A percentile compares a stretch with the other conserved stretches of the same genome.
phyloP scores from a whole-genome alignment of 75 land plant species.

The Isoetes taiwanensis region DNA sequence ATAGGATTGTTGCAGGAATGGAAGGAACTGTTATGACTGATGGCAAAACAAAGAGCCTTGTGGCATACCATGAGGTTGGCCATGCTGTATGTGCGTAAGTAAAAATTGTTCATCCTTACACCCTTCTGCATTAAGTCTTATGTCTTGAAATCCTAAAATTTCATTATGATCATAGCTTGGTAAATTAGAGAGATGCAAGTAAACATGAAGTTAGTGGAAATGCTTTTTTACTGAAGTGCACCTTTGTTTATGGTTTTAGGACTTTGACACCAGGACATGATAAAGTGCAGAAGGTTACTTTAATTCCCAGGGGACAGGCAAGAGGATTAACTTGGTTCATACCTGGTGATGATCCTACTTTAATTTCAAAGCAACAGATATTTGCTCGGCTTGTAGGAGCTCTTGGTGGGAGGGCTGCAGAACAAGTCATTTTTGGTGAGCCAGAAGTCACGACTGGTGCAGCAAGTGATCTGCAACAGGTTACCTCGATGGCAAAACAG shows the following conservation, averaged over 20 bases:
- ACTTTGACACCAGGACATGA: conserved; percentile 97
- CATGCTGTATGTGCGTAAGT: conserved; percentile 94
- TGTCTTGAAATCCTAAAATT: background rate
- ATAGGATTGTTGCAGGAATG: conserved; percentile 99
- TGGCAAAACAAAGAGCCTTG: conserved; percentile 94
- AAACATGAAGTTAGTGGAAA: background rate
- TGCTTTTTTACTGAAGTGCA: background rate
- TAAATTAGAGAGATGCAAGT: background rate
- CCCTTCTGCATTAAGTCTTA: background rate
- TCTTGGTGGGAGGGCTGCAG: conserved; percentile 93
- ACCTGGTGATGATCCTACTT: conserved; percentile 84
- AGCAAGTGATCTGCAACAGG: conserved; percentile 89
- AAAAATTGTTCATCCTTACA: background rate
- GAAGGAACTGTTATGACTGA: conserved; percentile 99
- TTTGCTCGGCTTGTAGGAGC: conserved; percentile 97
- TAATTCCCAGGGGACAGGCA: conserved; percentile 91
- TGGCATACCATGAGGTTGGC: conserved; percentile 98
- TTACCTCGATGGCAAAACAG: conserved; percentile 90
- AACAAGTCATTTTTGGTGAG: conserved; percentile 87
- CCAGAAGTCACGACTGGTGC: conserved; percentile 97
- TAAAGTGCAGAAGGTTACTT: conserved; percentile 86
- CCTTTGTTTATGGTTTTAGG: conserved; percentile 27
- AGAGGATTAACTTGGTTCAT: conserved; percentile 97
- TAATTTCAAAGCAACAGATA: conserved; percentile 89
- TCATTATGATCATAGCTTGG: background rate